Percentiles rank a stretch among this genome's conserved stretches.
Conservation (phyloP, 2,329 filamentous ascomycete genomes). For the Paracoccidioides lutzii region DNA sequence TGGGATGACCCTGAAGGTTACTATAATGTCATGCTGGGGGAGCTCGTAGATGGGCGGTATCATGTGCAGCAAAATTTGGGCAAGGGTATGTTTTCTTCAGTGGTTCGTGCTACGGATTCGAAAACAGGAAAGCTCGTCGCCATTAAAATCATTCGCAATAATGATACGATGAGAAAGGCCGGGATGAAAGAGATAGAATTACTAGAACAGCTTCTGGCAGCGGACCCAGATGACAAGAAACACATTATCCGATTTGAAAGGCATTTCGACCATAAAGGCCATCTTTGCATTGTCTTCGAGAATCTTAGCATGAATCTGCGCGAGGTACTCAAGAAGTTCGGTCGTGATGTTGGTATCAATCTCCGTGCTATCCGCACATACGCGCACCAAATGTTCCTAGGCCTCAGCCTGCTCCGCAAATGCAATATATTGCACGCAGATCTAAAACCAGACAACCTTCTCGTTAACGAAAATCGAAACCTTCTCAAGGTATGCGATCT, state of each 20-base stretch:
- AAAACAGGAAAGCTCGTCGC: constrained; percentile 67
- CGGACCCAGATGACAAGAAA: constrained; percentile 79
- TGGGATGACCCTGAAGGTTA: constrained; percentile 92
- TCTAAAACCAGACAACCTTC: constrained; percentile 93
- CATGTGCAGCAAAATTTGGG: constrained; percentile 78
- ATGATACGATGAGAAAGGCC: constrained; percentile 81
- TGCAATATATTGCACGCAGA: constrained; percentile 93
- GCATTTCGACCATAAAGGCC: constrained; percentile 84
- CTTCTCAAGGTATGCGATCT: constrained; percentile 90
- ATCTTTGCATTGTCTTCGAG: constrained; percentile 95
- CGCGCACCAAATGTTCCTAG: constrained; percentile 86
- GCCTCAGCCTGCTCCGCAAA: constrained; percentile 73
- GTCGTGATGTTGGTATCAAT: constrained; percentile 86
- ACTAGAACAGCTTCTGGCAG: constrained; percentile 69
- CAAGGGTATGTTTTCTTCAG: constrained; percentile 91
- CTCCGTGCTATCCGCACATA: constrained; percentile 76
- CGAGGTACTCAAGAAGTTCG: constrained; percentile 90
- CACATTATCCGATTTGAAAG: constrained; percentile 81
- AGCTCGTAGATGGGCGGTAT: constrained; percentile 79
- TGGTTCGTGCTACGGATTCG: constrained; percentile 75
- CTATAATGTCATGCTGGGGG: constrained; percentile 86
- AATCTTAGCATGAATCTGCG: constrained; percentile 84
- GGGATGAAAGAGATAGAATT: constrained; percentile 93
- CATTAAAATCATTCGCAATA: constrained; percentile 96
- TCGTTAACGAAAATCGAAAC: constrained; percentile 75